These are phyloP conservation scores for Mrakiaceae sp. DNA, from an alignment of 1,284 basidiomycete genomes.

Conservation along the genomic window DNA sequence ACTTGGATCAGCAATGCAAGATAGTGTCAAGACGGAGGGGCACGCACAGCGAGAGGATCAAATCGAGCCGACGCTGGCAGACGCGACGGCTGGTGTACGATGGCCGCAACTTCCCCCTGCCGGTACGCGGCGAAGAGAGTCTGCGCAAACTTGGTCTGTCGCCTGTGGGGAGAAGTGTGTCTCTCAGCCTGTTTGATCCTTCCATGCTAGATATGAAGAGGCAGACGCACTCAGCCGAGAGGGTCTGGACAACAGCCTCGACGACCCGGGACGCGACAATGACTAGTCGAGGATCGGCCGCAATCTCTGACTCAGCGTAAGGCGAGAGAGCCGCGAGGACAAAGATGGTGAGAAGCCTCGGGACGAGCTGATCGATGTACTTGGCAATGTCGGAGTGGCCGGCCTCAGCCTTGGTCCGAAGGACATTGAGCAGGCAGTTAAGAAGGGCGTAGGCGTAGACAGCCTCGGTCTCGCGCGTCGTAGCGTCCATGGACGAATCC, in stretches of 20 bases:
- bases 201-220: background rate
- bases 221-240: conserved; percentile 49
- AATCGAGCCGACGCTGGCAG: background rate
- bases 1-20: too few relatives aligned
- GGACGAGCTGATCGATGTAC: conserved; percentile 62
- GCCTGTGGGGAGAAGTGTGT: conserved; percentile 41
- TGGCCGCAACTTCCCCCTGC: conserved; percentile 43
- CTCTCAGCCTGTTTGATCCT: background rate
- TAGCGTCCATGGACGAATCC: conserved; percentile 14
- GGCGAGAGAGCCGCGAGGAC: conserved; percentile 43
- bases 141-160: conserved; percentile 44
- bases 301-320: conserved; percentile 27
- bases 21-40: too few relatives aligned
- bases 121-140: conserved; percentile 51
- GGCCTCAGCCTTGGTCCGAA: conserved; percentile 52
- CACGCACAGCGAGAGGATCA: background rate
- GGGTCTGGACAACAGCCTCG: conserved; percentile 53
- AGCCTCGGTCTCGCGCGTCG: conserved; percentile 44
- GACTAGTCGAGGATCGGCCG: conserved; percentile 55
- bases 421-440: conserved; percentile 50
- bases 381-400: conserved; percentile 60
- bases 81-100: conserved; percentile 39
- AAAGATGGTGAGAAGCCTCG: conserved; percentile 58
- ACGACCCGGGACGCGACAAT: conserved; percentile 53
- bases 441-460: conserved; percentile 80